A percentile compares a stretch with the other conserved stretches of the same genome.
Evolutionary conservation across 306 rosid species (phyloP).

Genomic region (Sindora glabra): DNA sequence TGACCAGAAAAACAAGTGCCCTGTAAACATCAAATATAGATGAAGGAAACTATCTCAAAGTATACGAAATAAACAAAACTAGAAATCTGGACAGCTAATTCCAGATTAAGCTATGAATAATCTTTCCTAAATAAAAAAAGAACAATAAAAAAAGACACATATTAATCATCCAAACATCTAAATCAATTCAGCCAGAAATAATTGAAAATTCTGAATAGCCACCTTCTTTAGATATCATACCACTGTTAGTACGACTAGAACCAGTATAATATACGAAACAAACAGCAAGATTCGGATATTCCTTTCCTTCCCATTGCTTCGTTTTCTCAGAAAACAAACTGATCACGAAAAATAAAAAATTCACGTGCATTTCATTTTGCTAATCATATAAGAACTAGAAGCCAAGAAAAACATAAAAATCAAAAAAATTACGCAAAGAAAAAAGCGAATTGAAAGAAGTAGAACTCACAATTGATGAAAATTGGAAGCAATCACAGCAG

Average conservation of each 20-base stretch:
- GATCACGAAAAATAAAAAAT: conserved; percentile 26
- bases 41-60: background rate
- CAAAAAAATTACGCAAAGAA: background rate
- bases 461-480: conserved; percentile 33
- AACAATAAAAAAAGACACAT: background rate
- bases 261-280: background rate
- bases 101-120: conserved; percentile 1
- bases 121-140: background rate
- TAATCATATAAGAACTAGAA: conserved; percentile 11
- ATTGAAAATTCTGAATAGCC: background rate
- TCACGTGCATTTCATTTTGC: conserved; percentile 26
- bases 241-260: background rate
- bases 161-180: background rate
- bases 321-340: conserved; percentile 25
- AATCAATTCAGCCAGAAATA: conserved; percentile 1
- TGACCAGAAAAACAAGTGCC: conserved; percentile 10
- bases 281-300: background rate
- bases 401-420: background rate
- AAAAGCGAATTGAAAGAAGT: conserved; percentile 3
- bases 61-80: conserved; percentile 3
- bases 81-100: background rate
- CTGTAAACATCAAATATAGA: background rate
- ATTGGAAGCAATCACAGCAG: conserved; percentile 17
- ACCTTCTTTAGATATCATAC: background rate
- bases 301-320: background rate